Evolutionary conservation across 768 basidiomycete genomes (phyloP), one percentile per base, ranked within the genome.

Genomic region (Leccinum uliginosum): DNA sequence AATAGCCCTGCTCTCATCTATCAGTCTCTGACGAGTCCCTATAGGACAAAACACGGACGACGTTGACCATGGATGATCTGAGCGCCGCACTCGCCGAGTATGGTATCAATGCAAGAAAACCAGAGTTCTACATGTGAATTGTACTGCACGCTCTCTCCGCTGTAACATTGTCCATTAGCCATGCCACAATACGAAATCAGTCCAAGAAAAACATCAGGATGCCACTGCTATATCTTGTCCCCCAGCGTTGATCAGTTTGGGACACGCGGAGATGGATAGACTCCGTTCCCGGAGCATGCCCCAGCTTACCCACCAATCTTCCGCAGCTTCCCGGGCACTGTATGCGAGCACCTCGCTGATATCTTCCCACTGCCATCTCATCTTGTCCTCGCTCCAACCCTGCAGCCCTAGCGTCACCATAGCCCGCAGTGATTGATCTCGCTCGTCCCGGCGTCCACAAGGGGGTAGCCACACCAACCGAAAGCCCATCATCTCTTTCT

Each of bases 41-140:
- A 10, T 58, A 93, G 90, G 91, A 93, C 67, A 91, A 94, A 67
- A 94, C 92, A 40, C 85, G 91, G 59, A 98, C 96, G 40, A 91
- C 93, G 0, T 74, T 99, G 61, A 97, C 93, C 19, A 98, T 98
- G 94, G 97, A 99, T 53, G 97, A 99, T 68, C 79, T 99, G 34
- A 91, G 89, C 57, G 79, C 93, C 6, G 97, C 97, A 2, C 80
- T 99, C 30, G 80, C 82, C n/a, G 97, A 99, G 72, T 97, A 98
- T 65, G 96, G 96, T 6, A 93, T 99, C 65, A 94, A 89, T 62
- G 82, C 92, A 14, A 86, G 89, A 69, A 96, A 97, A 65, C 93
- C 96, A 15, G 94, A 98, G 59, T 98, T 93, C 73, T 98, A 89
- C 73, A 79, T 93, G 73, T 93, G 67, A 64, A 35, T 21, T 57